Evolutionary conservation across 441 rosid species (phyloP).

Genomic region (Adansonia madagascariensis): DNA sequence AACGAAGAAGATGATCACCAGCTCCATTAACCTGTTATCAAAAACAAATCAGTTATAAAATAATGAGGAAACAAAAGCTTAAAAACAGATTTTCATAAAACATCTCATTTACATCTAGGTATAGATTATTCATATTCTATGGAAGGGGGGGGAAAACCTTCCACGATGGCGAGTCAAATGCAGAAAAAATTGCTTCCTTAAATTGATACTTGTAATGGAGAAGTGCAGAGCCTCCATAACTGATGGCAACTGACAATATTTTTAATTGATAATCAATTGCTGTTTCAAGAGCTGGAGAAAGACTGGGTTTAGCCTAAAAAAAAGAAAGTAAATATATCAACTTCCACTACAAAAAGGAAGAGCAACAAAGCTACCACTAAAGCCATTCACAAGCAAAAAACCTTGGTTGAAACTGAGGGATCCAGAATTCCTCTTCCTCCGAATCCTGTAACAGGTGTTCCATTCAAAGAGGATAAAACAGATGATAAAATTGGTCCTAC

Average conservation of each 20-base stretch:
- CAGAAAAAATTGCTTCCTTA: conserved; percentile 76
- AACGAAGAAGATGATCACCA: conserved; percentile 92
- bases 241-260: conserved; percentile 87
- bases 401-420: conserved; percentile 69
- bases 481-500: conserved; percentile 89
- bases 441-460: conserved; percentile 87
- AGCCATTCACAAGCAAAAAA: conserved; percentile 36
- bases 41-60: conserved; percentile 15
- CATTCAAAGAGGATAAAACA: conserved; percentile 85
- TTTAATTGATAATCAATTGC: conserved; percentile 95
- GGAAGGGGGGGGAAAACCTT: conserved; percentile 53
- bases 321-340: conserved; percentile 26
- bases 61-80: not conserved
- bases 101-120: not conserved
- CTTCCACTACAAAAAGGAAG: conserved; percentile 31
- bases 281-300: conserved; percentile 97
- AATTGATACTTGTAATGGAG: conserved; percentile 75
- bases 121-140: too few species aligned
- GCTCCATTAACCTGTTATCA: conserved; percentile 86
- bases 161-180: conserved; percentile 98
- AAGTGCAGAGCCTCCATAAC: conserved; percentile 87
- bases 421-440: conserved; percentile 75
- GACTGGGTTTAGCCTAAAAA: conserved; percentile 68
- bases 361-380: conserved; percentile 33
- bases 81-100: conserved; percentile 11